Evolutionary conservation across 352 stramenopile species (phyloP).

Genomic region (Globisporangium orthogonon): DNA sequence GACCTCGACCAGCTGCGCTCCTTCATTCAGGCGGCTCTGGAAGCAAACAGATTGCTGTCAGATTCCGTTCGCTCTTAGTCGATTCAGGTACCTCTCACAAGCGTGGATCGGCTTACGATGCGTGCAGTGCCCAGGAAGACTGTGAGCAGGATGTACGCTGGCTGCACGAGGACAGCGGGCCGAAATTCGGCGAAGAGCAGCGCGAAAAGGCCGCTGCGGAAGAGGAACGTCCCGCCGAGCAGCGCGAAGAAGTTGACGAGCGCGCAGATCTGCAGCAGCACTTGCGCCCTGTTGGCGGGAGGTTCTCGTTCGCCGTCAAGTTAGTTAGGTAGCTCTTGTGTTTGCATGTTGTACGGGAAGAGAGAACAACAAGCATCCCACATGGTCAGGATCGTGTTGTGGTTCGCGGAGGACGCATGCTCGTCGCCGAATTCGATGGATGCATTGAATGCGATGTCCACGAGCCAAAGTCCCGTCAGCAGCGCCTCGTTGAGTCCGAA

Average conservation of each 20-base stretch:
- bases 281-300: constrained; percentile 34
- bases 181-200: constrained; percentile 57
- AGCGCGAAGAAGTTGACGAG: constrained; percentile 51
- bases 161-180: constrained; percentile 31
- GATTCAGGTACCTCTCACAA: not conserved
- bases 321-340: not conserved
- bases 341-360: not conserved
- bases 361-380: constrained; percentile 11
- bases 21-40: constrained; percentile 28
- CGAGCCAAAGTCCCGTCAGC: constrained; percentile 33
- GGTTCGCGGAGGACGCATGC: constrained; percentile 4
- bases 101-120: constrained; percentile 15
- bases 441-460: constrained; percentile 55
- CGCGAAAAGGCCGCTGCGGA: constrained; percentile 58
- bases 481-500: constrained; percentile 35
- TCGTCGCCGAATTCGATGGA: constrained; percentile 48
- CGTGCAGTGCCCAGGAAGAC: constrained; percentile 30
- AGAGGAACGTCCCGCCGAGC: constrained; percentile 60
- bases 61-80: not conserved
- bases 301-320: too few relatives aligned
- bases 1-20: constrained; percentile 22
- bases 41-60: not conserved
- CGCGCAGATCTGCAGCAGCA: constrained; percentile 53
- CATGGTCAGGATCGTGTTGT: constrained; percentile 46
- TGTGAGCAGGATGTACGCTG: constrained; percentile 44